Evolutionary conservation across 768 basidiomycete species (phyloP), one percentile per base, ranked within the genome.

Genomic region (Boletus sp.): DNA sequence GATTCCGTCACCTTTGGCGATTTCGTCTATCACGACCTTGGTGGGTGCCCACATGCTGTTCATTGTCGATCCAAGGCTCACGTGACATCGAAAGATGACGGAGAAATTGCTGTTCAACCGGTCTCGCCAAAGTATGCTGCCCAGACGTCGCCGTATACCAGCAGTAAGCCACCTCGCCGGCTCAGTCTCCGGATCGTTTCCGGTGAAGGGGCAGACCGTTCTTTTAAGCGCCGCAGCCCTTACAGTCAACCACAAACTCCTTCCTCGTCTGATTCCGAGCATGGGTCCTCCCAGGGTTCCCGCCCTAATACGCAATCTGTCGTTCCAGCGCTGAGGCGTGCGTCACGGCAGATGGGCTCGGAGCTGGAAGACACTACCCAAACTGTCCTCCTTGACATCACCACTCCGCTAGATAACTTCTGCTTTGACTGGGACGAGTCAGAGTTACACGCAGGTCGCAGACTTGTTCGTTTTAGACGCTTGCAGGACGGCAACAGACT

Each of bases 401-500:
- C 81, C 56, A 83, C 82, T 15, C 78, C 85, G 4, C 78, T 87
- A 36, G 75, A 81, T 32, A 71, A 64, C 49, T 77, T 90, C 48
- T 84, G 82, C 70, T 66, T 70, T 5, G 80, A 76, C 17, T 89
- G 89, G 86, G 77, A 78, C 15, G 73, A 78, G 14, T 80, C 87
- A 24, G 96, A 98, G 68, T 70, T 84, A 55, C 69, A 76, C 15
- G 77, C 78, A 3, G 85, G 89, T 4, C 85, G 96, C 47, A 86
- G 94, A 42, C 86, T 98, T 37, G 91, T 98, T 44, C 88, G 89
- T 47, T 96, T 98, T 73, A 78, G 80, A 62, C 86, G 92, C 55
- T 71, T 87, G 8, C 90, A 89, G 69, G 85, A 90, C 52, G 91
- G 90, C 28, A 80, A 84, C 54, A 81, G 78, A 20, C 83, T 98